Evolutionary conservation across 2,329 filamentous ascomycete genomes (phyloP).

Genomic region (Clonostachys chloroleuca): DNA sequence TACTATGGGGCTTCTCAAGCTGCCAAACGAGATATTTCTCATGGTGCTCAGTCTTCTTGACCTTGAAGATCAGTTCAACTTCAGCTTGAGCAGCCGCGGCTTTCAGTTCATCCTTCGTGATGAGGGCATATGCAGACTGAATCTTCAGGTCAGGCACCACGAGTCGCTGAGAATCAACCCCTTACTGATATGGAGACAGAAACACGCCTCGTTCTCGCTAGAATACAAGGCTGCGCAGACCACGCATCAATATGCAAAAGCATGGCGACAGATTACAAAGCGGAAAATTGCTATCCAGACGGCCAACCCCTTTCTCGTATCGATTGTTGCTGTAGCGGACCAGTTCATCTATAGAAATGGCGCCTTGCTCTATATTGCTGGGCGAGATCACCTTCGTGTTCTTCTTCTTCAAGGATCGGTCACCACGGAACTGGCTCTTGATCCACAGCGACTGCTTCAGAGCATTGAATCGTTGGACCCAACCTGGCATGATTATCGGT

Average conservation of each 20-base stretch:
- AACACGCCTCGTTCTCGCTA: constrained; percentile 11
- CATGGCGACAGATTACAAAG: constrained; percentile 2
- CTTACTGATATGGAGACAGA: constrained; percentile 9
- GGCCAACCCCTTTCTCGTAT: neutral
- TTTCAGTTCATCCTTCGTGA: constrained; percentile 47
- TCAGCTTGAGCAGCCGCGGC: constrained; percentile 46
- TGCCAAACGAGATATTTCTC: constrained; percentile 64
- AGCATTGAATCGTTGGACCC: no score
- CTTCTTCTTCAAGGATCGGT: neutral
- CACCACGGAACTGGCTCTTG: neutral
- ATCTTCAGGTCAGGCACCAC: constrained; percentile 46
- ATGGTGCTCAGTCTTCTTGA: constrained; percentile 50
- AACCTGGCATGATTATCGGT: neutral
- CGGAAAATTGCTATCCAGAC: neutral
- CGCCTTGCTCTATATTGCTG: neutral
- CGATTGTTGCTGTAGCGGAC: neutral
- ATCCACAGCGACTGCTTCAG: neutral
- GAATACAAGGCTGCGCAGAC: constrained; percentile 12
- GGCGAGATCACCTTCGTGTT: neutral
- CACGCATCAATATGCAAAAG: constrained; percentile 11
- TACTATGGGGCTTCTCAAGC: constrained; percentile 21
- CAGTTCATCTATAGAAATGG: neutral
- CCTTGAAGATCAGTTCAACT: constrained; percentile 52
- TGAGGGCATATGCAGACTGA: constrained; percentile 50
- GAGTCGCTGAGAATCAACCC: neutral